Percentiles rank a stretch among this genome's conserved stretches.
Evolutionary conservation across 2,329 filamentous ascomycete genomes (phyloP).

Genomic region (Aspergillus pseudoglaucus): DNA sequence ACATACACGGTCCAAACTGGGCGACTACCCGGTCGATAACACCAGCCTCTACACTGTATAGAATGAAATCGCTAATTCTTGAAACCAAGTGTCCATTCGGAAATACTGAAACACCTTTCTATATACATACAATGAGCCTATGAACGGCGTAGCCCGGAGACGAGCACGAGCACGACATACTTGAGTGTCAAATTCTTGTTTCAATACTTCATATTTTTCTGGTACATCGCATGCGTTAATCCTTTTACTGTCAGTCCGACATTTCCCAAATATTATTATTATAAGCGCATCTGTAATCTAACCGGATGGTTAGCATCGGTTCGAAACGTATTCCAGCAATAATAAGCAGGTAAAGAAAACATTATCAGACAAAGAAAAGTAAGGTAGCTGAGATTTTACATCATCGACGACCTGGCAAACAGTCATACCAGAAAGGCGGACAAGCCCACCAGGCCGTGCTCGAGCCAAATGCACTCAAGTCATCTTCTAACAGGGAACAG

Average conservation of each 20-base stretch:
- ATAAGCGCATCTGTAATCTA: conserved; percentile 4
- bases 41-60: conserved; percentile 96
- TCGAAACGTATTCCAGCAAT: not conserved
- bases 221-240: conserved; percentile 91
- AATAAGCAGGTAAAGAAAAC: not conserved
- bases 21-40: conserved; percentile 82
- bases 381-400: conserved; percentile 99
- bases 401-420: conserved; percentile 71
- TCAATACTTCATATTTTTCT: conserved; percentile 75
- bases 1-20: conserved; percentile 85
- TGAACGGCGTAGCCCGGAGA: conserved; percentile 26
- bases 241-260: conserved; percentile 47
- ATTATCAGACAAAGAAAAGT: conserved; percentile 68
- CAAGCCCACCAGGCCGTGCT: conserved; percentile 66
- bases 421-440: conserved; percentile 69
- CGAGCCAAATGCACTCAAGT: conserved; percentile 99
- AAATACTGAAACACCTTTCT: conserved; percentile 81
- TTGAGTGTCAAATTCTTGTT: conserved; percentile 74
- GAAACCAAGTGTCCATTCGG: conserved; percentile 94
- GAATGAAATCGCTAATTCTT: conserved; percentile 93
- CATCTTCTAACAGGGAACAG: conserved; percentile 62
- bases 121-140: conserved; percentile 46
- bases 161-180: conserved; percentile 55
- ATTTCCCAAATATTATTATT: not conserved
- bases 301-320: conserved; percentile 17